Evolutionary conservation across 768 basidiomycete genomes (phyloP).

Genomic region (Amanita molliuscula): DNA sequence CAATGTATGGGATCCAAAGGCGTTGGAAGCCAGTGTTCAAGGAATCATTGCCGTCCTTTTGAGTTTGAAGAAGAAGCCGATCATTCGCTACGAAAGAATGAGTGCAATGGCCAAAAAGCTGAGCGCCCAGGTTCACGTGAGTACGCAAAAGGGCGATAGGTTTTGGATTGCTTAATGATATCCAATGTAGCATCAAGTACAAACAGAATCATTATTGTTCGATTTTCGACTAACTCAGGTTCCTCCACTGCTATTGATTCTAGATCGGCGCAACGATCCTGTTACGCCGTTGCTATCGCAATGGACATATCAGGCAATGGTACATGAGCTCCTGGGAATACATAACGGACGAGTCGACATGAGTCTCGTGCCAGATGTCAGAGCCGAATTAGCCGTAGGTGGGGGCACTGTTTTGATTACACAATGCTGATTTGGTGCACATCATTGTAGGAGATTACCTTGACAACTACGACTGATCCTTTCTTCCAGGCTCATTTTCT

Average conservation of each 20-base stretch:
- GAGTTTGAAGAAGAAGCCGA: constrained; percentile 91
- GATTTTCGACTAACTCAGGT: constrained; percentile 88
- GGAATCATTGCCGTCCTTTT: constrained; percentile 80
- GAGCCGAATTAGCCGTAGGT: constrained; percentile 74
- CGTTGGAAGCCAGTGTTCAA: constrained; percentile 70
- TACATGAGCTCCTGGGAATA: constrained; percentile 90
- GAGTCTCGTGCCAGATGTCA: constrained; percentile 73
- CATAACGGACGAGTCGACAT: constrained; percentile 90
- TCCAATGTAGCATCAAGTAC: constrained; percentile 57
- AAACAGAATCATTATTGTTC: constrained; percentile 74
- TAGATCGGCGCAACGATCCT: constrained; percentile 94
- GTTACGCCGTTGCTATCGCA: constrained; percentile 93
- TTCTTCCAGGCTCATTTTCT: constrained; percentile 90
- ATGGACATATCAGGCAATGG: constrained; percentile 99
- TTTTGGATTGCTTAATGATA: not conserved
- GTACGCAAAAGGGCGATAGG: constrained; percentile 6
- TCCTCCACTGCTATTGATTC: constrained; percentile 79
- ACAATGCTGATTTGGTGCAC: not conserved
- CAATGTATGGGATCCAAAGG: constrained; percentile 65
- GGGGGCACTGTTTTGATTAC: not conserved
- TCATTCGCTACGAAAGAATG: constrained; percentile 92
- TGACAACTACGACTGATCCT: constrained; percentile 83
- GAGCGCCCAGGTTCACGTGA: constrained; percentile 76
- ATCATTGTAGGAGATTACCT: constrained; percentile 71
- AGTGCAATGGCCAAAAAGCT: constrained; percentile 87